A percentile compares a stretch with the other conserved stretches of the same genome.
phyloP scores from a whole-genome alignment of 352 stramenopile genomes.

The Thalassiosira oceanica region DNA sequence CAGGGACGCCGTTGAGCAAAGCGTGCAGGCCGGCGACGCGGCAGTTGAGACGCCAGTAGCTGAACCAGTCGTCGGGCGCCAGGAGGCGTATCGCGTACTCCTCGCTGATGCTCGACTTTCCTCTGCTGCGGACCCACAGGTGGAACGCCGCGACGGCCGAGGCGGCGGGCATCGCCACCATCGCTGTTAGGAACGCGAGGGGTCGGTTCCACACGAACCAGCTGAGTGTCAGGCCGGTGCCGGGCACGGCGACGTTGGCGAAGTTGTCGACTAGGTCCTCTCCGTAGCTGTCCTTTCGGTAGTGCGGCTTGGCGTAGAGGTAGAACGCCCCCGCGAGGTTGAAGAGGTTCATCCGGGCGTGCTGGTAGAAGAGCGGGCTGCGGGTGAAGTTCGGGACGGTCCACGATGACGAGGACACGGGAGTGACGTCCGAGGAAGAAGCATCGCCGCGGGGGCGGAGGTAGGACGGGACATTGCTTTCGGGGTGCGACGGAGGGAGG shows the following conservation, averaged over 20 bases:
- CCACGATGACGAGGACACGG: constrained; percentile 8
- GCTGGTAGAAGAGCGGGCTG: constrained; percentile 62
- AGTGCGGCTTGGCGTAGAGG: constrained; percentile 94
- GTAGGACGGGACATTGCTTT: constrained; percentile 14
- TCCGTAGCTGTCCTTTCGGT: constrained; percentile 93
- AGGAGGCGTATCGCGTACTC: constrained; percentile 89
- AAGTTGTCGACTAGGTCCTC: constrained; percentile 95
- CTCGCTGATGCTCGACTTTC: constrained; percentile 46
- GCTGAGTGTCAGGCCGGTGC: constrained; percentile 90
- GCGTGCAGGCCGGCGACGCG: constrained; percentile 91
- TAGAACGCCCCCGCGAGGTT: constrained; percentile 91
- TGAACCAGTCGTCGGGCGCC: constrained; percentile 96
- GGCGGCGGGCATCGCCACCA: constrained; percentile 47
- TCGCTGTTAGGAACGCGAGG: constrained; percentile 63
- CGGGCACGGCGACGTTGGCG: constrained; percentile 95
- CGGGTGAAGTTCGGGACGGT: constrained; percentile 10
- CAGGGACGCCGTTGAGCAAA: constrained; percentile 86
- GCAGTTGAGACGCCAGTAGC: constrained; percentile 94
- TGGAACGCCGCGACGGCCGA: constrained; percentile 56
- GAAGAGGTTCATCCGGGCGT: constrained; percentile 88
- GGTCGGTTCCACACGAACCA: constrained; percentile 59
- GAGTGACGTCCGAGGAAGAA: not conserved
- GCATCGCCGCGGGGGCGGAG: constrained; percentile 5
- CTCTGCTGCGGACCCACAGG: constrained; percentile 53
- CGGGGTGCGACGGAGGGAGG: constrained; percentile 17